Base-by-base conservation (phyloP, 2,329 filamentous ascomycete species). In the Beauveria asiatica region DNA sequence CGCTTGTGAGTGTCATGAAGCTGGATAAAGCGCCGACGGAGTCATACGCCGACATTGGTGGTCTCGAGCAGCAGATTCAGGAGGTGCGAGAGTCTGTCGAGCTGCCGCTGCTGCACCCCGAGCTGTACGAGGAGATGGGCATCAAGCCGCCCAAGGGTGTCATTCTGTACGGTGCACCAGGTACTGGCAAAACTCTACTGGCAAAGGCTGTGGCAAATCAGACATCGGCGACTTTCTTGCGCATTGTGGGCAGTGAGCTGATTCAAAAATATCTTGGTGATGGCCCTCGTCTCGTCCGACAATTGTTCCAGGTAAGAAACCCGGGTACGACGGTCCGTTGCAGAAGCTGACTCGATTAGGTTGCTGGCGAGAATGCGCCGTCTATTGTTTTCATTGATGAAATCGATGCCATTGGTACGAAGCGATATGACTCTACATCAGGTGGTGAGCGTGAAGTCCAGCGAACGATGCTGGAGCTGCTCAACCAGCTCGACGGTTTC, bases 101-200 rank as follows among this genome's bases (percentile, higher is more conserved):
- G 78, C 76, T 99, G 69, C 94, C 94, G 5, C 80, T 99, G 64
- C 81, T 99, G 62, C 94, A 99, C 73, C 94, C 94, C 0, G 94
- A 99, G 76, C 79, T 99, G 57, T 99, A 99, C 76, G 94, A 99
- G 75, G 94, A 99, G 80, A 99, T 99, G 94, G 94, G 94, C 70
- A 97, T 99, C 82, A 99, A 99, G 77, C 94, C 94, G 5, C 94
- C 94, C 63, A 99, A 99, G 83, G 94, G 94, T 82, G 94, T 99
- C 68, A 99, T 99, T 70, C 87, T 99, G 27, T 99, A 99, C 73
- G 94, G 94, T 77, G 92, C 91, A 5, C 94, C 94, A 0, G 94
- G 94, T 75, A 99, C 94, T 9, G 94, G 94, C 75, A 99, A 97
- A 80, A 97, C 92, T 5, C 80, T 97, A 3, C 80, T 99, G 61